Evolutionary conservation across 2,329 filamentous ascomycete genomes (phyloP), one percentile per base, ranked within the genome.

Genomic region (Claviceps sp.): DNA sequence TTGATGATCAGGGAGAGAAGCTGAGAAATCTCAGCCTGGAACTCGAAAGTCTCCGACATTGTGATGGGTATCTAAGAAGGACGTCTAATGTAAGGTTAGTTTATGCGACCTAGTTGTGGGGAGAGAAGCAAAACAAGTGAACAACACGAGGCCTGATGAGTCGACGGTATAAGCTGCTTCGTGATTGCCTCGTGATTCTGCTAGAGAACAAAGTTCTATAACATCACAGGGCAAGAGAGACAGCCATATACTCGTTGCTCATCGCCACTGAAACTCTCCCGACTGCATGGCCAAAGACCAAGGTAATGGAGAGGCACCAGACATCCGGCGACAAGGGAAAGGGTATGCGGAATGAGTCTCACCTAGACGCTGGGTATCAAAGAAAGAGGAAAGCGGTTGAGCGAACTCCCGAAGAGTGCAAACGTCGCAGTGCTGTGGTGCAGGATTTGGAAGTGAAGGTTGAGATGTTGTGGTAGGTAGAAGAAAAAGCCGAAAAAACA

Each of bases 21-120:
- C 88, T 98, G 93, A 86, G 91, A 97, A 72, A 98, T 98, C 87
- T 98, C 93, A 86, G 93, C 93, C 86, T 98, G 93, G 81, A 97
- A 98, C 86, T 97, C 91, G 78, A 98, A 98, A 63, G 90, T 96
- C 80, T 97, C 90, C 73, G 88, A 75, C 88, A 95, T 95, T 71
- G 71, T 86, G 74, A 68, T 67, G 72, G 69, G 62, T 70, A 69
- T 69, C 63, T 65, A 65, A 48, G 41, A 50, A 8, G 50, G 37
- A 52, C 58, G 60, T 62, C 54, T 55, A 18, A 11, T 20, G 41
- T 22, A 20, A 5, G 2, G 30, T 50, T 48, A 48, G 47, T 47
- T 16, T 13, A 14, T 20, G 30, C 14, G 45, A 47, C 11, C 20
- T 22, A 2, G 7, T 20, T 9, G n/a, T 18, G 20, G 40, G 0